Conservation (phyloP, 331 rosid genomes). For the Cydonia oblonga region DNA sequence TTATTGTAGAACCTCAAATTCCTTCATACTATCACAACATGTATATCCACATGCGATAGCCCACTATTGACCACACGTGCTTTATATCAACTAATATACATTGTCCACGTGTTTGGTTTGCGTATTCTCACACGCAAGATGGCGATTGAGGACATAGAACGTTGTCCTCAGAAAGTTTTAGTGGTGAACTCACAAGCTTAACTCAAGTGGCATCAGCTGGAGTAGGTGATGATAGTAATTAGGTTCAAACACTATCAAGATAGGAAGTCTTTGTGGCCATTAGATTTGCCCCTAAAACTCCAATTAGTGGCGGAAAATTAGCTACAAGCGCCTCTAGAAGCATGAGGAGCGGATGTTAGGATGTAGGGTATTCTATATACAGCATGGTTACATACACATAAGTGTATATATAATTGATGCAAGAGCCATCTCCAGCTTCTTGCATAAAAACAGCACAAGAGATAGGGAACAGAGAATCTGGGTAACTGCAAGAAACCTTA, state of each 20-base stretch:
- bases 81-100: background rate
- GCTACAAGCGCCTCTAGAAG: too few relatives aligned
- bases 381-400: background rate
- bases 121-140: background rate
- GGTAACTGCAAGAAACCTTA: conserved; percentile 37
- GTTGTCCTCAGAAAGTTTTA: background rate
- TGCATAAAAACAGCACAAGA: conserved; percentile 1
- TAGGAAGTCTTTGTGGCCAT: too few relatives aligned
- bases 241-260: too few relatives aligned
- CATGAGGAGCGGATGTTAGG: background rate
- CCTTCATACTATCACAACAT: too few relatives aligned
- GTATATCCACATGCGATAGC: too few relatives aligned
- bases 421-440: too few relatives aligned
- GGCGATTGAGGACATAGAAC: background rate
- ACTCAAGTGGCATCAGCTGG: background rate
- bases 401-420: background rate
- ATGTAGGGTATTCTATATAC: background rate
- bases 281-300: too few relatives aligned
- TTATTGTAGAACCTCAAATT: too few relatives aligned
- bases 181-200: background rate
- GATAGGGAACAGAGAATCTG: conserved; percentile 45
- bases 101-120: background rate
- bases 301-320: too few relatives aligned
- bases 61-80: background rate
- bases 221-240: too few relatives aligned